These are phyloP conservation scores for Huntiella omanensis DNA, from an alignment of 2,329 filamentous ascomycete genomes.

Conservation along the genomic window DNA sequence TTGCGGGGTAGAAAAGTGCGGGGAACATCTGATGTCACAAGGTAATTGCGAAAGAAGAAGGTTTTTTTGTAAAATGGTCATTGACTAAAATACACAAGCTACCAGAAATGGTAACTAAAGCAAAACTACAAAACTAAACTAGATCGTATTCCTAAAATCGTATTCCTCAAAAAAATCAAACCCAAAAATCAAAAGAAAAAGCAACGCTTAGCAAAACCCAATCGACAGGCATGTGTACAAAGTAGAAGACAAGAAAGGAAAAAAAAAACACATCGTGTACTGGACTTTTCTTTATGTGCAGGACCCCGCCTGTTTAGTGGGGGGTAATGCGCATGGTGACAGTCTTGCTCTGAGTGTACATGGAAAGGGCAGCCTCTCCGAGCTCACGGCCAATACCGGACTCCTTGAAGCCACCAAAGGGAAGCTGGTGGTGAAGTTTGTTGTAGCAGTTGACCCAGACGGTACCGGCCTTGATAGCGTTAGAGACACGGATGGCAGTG, in stretches of 20 bases:
- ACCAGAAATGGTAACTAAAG: not conserved
- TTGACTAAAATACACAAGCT: conserved; percentile 2
- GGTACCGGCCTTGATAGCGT: conserved; percentile 38
- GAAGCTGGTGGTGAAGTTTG: conserved; percentile 12
- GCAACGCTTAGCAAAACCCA: not conserved
- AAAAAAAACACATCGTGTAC: not conserved
- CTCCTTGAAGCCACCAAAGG: conserved; percentile 14
- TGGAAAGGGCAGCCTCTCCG: conserved; percentile 12
- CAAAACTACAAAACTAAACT: not conserved
- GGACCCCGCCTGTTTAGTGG: not conserved
- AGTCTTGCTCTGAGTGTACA: conserved; percentile 14
- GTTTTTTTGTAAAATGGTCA: not conserved
- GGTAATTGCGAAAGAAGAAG: too few species aligned
- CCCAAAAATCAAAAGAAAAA: not conserved
- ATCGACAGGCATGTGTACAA: not conserved
- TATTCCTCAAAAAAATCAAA: not conserved
- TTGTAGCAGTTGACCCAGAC: conserved; percentile 39
- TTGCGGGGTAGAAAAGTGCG: too few species aligned
- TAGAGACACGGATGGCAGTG: conserved; percentile 25
- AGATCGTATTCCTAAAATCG: not conserved
- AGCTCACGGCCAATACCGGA: conserved; percentile 13
- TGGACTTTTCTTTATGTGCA: not conserved
- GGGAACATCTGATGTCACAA: too few species aligned
- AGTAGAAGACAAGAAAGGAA: conserved; percentile 1
- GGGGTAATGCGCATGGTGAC: conserved; percentile 12